Base-by-base conservation (phyloP, 164 flowering plant species). In the Berberis thunbergii region DNA sequence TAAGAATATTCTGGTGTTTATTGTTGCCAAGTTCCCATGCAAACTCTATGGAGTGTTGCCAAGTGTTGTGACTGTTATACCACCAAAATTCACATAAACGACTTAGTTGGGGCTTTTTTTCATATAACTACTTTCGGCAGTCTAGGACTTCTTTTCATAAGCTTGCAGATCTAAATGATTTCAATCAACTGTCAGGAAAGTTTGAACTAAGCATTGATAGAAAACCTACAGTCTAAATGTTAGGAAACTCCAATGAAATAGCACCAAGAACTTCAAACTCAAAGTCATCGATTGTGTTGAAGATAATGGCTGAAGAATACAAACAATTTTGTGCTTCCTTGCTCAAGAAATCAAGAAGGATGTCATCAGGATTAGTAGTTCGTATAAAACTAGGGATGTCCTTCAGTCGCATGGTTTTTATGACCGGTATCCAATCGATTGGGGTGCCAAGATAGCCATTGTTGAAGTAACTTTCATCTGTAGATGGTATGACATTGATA, bases 1-100 rank as follows among this genome's bases (percentile, higher is more conserved):
- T n/a, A 57, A 7, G 60, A 57, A 57, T 3, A 45, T 40, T 2
- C 26, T 26, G 26, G 26, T 42, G n/a, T 4, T 57, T 57, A 45
- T 45, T 57, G 12, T 57, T 57, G 41, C 44, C 60, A 41, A 57
- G 60, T 7, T 45, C 60, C 60, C 60, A 57, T 0, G 60, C 60
- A 39, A 57, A 57, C 41, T 57, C 60, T 3, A 39, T 57, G 11
- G 41, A 4, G 40, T 57, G 60, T 57, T 57, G 60, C 26, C 26
- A 41, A 45, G 60, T n/a, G 60, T 57, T 45, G 41, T 57, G 43
- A 57, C 60, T 40, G 60, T 57, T 6, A 57, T 57, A 40, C 60
- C 41, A 57, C 60, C 60, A 41, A 57, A 57, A 57, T 57, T 57
- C 45, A 57, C 60, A n/a, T 57, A 57, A 8, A 57, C 45, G 4